Evolutionary conservation across 345 rosid species (phyloP), one percentile per base, ranked within the genome.

Genomic region (Heritiera littoralis): DNA sequence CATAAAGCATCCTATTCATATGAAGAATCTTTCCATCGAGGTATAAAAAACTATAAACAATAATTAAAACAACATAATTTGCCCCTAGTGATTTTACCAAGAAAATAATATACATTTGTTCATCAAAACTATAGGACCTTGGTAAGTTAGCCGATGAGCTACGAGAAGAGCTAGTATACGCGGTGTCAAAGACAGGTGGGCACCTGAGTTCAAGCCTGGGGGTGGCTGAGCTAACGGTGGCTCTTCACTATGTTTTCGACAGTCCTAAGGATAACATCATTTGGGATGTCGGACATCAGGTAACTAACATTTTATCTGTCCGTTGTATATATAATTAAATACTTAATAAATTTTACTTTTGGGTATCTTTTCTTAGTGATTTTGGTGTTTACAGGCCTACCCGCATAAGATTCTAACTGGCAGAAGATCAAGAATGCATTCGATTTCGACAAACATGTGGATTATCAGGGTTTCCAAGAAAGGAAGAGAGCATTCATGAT

Each of bases 221-320:
- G 1, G 92, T 87, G 49, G 83, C 79, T 6, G 92, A 89, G 61
- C 81, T 89, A 13, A 86, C 90, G 0, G 89, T 89, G 9, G 92
- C 90, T 12, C 88, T 89, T 58, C 92, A 89, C 83, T 83, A 84
- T 82, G 90, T 89, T 1, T 89, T 89, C 80, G 74, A 77, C 77
- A 72, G 83, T 23, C 90, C 90, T 11, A 56, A 86, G 13, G 92
- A 89, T 60, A 89, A 82, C 79, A 86, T 89, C 69, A 81, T 87
- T 60, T 89, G 90, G 90, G 92, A 89, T 78, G 90, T 89, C n/a
- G 92, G 88, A 0, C 92, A 89, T 81, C 92, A 86, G 89, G 89
- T 89, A 45, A 51, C 30, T 52, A 5, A 32, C 23, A 11, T 20
- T 35, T 35, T 68, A 1, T 68, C 5, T 5, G 2, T 46, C 46